These are phyloP conservation scores for Echinosophora koreensis DNA, from an alignment of 306 rosid species.

Conservation along the genomic window DNA sequence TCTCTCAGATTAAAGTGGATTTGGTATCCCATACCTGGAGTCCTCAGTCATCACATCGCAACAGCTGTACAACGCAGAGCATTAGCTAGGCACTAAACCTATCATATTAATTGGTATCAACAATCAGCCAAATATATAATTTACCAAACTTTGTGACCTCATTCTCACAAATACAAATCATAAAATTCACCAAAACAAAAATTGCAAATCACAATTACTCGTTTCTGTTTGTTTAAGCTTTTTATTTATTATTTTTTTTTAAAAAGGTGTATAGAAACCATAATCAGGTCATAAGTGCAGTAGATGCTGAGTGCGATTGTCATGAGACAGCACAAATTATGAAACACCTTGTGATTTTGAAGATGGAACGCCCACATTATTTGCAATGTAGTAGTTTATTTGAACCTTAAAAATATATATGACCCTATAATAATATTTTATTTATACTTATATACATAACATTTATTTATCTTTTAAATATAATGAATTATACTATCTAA, in stretches of 20 bases:
- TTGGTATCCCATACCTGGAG: background rate
- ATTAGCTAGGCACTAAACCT: constrained; percentile 26
- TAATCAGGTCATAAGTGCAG: background rate
- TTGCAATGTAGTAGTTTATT: no score
- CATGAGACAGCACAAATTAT: background rate
- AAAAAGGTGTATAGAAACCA: background rate
- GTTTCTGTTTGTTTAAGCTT: no score
- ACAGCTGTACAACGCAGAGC: constrained; percentile 37
- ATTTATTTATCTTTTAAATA: no score
- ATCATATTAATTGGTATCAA: constrained; percentile 30
- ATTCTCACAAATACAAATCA: background rate
- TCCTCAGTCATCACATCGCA: constrained; percentile 12
- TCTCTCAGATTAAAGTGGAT: background rate
- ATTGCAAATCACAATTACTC: background rate
- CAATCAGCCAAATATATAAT: background rate
- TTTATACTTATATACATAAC: no score
- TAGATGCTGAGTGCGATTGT: constrained; percentile 8
- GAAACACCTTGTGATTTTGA: background rate
- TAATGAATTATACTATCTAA: no score
- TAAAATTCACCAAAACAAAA: no score
- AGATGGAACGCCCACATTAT: no score
- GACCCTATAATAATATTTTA: no score
- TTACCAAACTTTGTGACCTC: constrained; percentile 33
- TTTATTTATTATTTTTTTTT: no score
- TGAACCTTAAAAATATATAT: no score